These are phyloP conservation scores for Rhytidhysteron rufulum DNA, from an alignment of 2,329 filamentous ascomycete species.

Conservation along the genomic window DNA sequence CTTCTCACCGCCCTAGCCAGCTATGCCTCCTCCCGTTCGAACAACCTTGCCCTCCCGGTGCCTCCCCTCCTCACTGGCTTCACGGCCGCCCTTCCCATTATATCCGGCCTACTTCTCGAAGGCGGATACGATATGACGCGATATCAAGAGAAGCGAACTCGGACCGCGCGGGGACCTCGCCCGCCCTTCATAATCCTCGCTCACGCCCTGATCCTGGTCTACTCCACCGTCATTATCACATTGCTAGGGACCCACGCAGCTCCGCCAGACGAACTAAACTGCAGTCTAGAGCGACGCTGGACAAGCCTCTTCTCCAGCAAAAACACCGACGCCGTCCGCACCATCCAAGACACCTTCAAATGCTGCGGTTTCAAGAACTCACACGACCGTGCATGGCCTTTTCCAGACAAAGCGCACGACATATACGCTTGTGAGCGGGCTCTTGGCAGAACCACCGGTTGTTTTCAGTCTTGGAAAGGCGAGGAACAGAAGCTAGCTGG, in stretches of 20 bases:
- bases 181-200: slow-evolving; percentile 35
- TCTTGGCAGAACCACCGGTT: slow-evolving; percentile 47
- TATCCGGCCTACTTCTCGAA: slow-evolving; percentile 42
- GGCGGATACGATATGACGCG: slow-evolving; percentile 33
- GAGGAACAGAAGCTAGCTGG: slow-evolving; percentile 53
- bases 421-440: slow-evolving; percentile 43
- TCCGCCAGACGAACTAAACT: slow-evolving; percentile 42
- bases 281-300: slow-evolving; percentile 58
- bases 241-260: slow-evolving; percentile 42
- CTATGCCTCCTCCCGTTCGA: slow-evolving; percentile 26
- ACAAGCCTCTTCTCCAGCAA: slow-evolving; percentile 49
- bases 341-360: slow-evolving; percentile 61
- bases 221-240: slow-evolving; percentile 42
- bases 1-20: slow-evolving; percentile 38
- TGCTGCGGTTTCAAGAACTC: slow-evolving; percentile 64
- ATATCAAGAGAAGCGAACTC: slow-evolving; percentile 24
- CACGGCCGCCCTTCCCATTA: slow-evolving; percentile 39
- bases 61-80: slow-evolving; percentile 38
- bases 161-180: slow-evolving; percentile 28
- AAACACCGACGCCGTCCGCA: slow-evolving; percentile 49
- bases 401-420: slow-evolving; percentile 38
- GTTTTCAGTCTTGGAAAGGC: slow-evolving; percentile 54
- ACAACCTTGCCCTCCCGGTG: slow-evolving; percentile 40
- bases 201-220: slow-evolving; percentile 37
- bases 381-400: slow-evolving; percentile 62